phyloP scores from a whole-genome alignment of 495 filamentous ascomycete species.

The Penicillium crystallinum region DNA sequence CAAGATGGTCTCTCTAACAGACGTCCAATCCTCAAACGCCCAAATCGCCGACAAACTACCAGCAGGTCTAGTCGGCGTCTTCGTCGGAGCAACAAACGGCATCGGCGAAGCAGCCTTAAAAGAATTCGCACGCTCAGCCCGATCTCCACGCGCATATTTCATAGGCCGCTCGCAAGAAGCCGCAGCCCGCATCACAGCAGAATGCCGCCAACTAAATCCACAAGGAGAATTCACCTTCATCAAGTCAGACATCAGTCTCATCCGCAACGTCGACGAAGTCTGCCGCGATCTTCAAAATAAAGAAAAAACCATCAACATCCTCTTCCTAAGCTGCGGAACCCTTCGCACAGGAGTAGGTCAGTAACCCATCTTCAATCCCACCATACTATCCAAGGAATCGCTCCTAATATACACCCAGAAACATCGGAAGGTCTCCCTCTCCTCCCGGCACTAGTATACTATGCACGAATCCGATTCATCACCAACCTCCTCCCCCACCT shows the following conservation, averaged over 20 bases:
- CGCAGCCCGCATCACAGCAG: constrained; percentile 41
- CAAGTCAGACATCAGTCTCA: constrained; percentile 51
- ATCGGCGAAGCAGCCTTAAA: constrained; percentile 54
- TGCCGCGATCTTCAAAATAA: constrained; percentile 51
- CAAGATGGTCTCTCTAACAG: constrained; percentile 33
- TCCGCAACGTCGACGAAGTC: constrained; percentile 55
- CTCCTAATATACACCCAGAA: constrained; percentile 26
- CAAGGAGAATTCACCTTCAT: constrained; percentile 48
- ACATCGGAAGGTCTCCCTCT: constrained; percentile 55
- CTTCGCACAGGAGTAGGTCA: constrained; percentile 10
- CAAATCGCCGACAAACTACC: constrained; percentile 34
- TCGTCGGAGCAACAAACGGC: constrained; percentile 59
- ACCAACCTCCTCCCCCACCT: constrained; percentile 59
- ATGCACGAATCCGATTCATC: constrained; percentile 59
- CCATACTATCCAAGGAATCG: background rate
- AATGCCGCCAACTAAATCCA: constrained; percentile 25
- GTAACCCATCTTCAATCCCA: background rate
- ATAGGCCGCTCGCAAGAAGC: constrained; percentile 46
- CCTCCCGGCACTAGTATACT: constrained; percentile 51
- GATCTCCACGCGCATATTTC: constrained; percentile 37
- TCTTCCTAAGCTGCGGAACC: constrained; percentile 42
- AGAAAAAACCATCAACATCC: constrained; percentile 56
- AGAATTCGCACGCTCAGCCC: constrained; percentile 45
- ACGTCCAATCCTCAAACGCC: constrained; percentile 34
- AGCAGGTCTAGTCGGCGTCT: constrained; percentile 46